These are phyloP conservation scores for Ichthyophthirius multifiliis DNA, from an alignment of 169 alveolate species.

Conservation along the genomic window DNA sequence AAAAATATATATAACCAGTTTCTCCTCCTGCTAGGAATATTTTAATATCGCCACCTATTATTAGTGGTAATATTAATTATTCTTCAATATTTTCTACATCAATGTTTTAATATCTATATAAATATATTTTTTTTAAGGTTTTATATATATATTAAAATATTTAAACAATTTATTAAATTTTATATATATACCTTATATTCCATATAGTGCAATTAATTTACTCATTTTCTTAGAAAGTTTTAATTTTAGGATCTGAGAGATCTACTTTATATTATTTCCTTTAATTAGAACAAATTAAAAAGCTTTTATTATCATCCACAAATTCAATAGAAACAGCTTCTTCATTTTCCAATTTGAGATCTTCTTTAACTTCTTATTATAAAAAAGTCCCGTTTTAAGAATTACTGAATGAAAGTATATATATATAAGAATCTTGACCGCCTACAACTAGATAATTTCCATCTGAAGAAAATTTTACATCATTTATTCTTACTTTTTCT, in stretches of 20 bases:
- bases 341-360: conserved; percentile 38
- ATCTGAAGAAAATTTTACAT: neutral
- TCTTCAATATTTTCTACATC: neutral
- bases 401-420: neutral
- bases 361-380: neutral
- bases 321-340: conserved; percentile 59
- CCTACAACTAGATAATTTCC: neutral
- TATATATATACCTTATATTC: conserved; percentile 41
- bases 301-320: conserved; percentile 57
- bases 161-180: neutral
- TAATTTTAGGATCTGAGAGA: conserved; percentile 30
- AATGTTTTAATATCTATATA: neutral
- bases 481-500: neutral
- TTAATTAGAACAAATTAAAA: conserved; percentile 48
- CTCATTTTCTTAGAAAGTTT: conserved; percentile 47
- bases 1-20: conserved; percentile 57
- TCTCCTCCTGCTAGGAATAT: conserved; percentile 59
- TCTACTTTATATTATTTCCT: conserved; percentile 44
- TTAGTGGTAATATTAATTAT: conserved; percentile 38
- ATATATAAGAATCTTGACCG: neutral
- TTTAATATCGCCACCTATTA: conserved; percentile 42
- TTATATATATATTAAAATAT: neutral
- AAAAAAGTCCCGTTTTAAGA: neutral
- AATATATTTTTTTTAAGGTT: neutral
- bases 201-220: conserved; percentile 52